Conservation (phyloP, 371 early-diverging fungal species). For the Mortierella polycephala region DNA sequence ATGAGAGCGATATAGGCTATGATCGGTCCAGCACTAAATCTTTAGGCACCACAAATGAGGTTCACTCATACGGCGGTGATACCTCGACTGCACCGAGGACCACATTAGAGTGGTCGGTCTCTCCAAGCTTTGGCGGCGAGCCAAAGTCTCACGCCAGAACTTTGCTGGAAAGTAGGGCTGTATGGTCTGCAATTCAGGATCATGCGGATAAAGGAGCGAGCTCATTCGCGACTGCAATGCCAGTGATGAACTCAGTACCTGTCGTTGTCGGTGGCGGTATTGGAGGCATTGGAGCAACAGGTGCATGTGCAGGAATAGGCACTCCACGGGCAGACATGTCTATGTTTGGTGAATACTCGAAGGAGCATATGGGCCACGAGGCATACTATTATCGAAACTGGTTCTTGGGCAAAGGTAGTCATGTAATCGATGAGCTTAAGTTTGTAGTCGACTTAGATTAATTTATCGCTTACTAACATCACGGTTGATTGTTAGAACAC, state of each 20-base stretch:
- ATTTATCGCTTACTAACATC: background rate
- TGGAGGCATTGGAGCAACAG: slow-evolving; percentile 10
- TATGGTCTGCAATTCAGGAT: slow-evolving; percentile 38
- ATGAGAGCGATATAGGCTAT: background rate
- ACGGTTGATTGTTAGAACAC: slow-evolving; percentile 22
- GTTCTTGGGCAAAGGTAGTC: slow-evolving; percentile 53
- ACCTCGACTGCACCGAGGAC: background rate
- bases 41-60: too few species aligned
- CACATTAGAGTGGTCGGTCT: background rate
- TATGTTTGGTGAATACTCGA: slow-evolving; percentile 36
- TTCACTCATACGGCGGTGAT: background rate
- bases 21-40: too few species aligned
- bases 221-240: slow-evolving; percentile 4
- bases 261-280: slow-evolving; percentile 2
- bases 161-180: slow-evolving; percentile 28
- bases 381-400: slow-evolving; percentile 52
- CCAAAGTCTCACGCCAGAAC: slow-evolving; percentile 27
- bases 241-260: background rate
- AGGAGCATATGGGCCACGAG: slow-evolving; percentile 54
- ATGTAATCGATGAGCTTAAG: background rate
- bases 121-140: slow-evolving; percentile 2
- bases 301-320: background rate
- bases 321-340: slow-evolving; percentile 7
- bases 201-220: slow-evolving; percentile 18
- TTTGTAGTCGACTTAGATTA: background rate